phyloP scores from a whole-genome alignment of 2,329 filamentous ascomycete species.

The Myriosclerotinia duriaeana region DNA sequence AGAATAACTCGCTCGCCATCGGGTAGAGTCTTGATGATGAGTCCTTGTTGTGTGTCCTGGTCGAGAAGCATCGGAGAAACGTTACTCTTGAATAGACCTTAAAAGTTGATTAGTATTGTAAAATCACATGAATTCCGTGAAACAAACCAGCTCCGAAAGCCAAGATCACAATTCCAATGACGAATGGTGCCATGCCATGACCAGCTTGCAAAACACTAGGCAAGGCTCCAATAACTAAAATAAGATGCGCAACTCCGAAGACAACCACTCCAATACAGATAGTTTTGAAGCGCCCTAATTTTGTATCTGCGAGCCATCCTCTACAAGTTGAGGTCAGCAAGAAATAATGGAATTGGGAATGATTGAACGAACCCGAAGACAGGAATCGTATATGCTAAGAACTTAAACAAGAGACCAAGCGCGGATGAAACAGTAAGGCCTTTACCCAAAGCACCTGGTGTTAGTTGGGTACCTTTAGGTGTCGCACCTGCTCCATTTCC shows the following conservation, averaged over 20 bases:
- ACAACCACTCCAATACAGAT: slow-evolving; percentile 51
- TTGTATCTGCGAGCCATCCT: slow-evolving; percentile 61
- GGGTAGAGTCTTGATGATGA: slow-evolving; percentile 48
- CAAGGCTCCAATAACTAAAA: slow-evolving; percentile 48
- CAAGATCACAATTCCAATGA: slow-evolving; percentile 35
- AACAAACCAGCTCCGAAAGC: slow-evolving; percentile 43
- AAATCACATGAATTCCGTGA: slow-evolving; percentile 43
- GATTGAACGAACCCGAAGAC: slow-evolving; percentile 34
- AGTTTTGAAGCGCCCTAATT: slow-evolving; percentile 64
- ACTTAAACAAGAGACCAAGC: slow-evolving; percentile 51
- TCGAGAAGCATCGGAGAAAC: slow-evolving; percentile 63
- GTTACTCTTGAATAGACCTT: slow-evolving; percentile 70
- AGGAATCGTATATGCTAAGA: slow-evolving; percentile 48
- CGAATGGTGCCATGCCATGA: slow-evolving; percentile 59
- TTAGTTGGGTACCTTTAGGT: slow-evolving; percentile 30
- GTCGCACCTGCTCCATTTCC: slow-evolving; percentile 47
- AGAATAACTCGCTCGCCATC: slow-evolving; percentile 60
- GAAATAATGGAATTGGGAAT: slow-evolving; percentile 43
- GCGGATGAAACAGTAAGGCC: slow-evolving; percentile 55
- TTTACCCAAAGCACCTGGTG: slow-evolving; percentile 59
- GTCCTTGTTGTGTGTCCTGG: slow-evolving; percentile 48
- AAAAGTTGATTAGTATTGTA: slow-evolving; percentile 45
- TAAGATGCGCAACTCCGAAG: slow-evolving; percentile 60
- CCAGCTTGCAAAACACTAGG: slow-evolving; percentile 42
- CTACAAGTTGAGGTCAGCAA: slow-evolving; percentile 29